phyloP scores from a whole-genome alignment of 352 stramenopile species.

The Phytophthora crassamura region DNA sequence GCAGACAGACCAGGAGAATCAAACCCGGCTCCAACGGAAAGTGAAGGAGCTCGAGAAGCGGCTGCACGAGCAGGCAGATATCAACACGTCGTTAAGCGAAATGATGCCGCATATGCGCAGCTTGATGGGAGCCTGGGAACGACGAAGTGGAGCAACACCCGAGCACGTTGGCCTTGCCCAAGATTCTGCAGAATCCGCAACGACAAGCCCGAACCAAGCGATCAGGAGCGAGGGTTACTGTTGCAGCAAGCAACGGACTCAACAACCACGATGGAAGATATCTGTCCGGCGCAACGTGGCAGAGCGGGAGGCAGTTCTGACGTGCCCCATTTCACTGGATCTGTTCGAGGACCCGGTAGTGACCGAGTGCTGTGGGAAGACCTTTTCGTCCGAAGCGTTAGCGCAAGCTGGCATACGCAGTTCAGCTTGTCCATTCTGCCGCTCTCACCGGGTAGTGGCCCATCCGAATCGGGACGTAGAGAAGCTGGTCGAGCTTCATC shows the following conservation, averaged over 20 bases:
- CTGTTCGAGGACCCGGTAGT: slow-evolving; percentile 24
- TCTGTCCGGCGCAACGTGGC: neutral
- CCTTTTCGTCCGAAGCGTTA: slow-evolving; percentile 16
- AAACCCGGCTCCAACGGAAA: neutral
- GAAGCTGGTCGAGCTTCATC: slow-evolving; percentile 20
- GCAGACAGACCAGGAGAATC: too few species aligned
- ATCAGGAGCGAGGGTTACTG: neutral
- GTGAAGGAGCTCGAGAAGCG: neutral
- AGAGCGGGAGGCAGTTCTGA: slow-evolving; percentile 18
- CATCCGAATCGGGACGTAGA: slow-evolving; percentile 14
- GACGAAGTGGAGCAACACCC: too few species aligned
- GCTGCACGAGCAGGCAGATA: neutral
- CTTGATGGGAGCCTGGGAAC: too few species aligned
- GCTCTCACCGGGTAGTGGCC: neutral
- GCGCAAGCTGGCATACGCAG: neutral
- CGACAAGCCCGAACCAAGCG: too few species aligned
- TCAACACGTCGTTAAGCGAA: neutral
- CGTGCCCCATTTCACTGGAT: slow-evolving; percentile 21
- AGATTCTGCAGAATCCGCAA: too few species aligned
- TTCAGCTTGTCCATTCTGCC: slow-evolving; percentile 14
- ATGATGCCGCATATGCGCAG: too few species aligned
- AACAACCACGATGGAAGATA: neutral
- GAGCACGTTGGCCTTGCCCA: too few species aligned
- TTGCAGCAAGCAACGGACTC: slow-evolving; percentile 6
- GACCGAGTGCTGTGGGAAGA: slow-evolving; percentile 22